Percentiles rank a stretch among this genome's conserved stretches.
phyloP scores from a whole-genome alignment of 768 basidiomycete genomes.

The Rhodosporidiobolus odoratus region DNA sequence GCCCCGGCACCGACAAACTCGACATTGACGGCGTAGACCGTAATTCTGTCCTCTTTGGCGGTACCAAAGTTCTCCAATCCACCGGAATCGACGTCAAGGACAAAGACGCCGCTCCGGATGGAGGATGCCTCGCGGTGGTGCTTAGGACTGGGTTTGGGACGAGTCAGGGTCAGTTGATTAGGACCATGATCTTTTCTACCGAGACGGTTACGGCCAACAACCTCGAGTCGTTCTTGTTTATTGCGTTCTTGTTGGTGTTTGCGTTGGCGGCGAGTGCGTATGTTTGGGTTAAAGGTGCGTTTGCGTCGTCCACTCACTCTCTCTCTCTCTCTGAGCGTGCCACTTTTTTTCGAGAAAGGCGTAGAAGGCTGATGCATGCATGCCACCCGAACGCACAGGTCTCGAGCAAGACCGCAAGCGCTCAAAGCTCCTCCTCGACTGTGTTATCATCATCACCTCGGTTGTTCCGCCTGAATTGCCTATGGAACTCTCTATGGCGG shows the following conservation, averaged over 20 bases:
- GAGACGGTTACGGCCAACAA: slow-evolving; percentile 97
- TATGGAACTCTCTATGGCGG: slow-evolving; percentile 94
- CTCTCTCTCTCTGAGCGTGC: background rate
- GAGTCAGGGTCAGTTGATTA: slow-evolving; percentile 89
- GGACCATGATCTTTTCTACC: slow-evolving; percentile 98
- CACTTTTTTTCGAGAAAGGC: background rate
- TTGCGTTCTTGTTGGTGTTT: slow-evolving; percentile 94
- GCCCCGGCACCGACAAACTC: slow-evolving; percentile 66
- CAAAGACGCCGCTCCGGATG: slow-evolving; percentile 62
- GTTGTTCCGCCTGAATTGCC: slow-evolving; percentile 97
- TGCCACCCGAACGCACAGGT: slow-evolving; percentile 51
- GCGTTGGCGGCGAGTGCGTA: slow-evolving; percentile 97
- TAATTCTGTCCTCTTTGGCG: slow-evolving; percentile 83
- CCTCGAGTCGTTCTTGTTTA: slow-evolving; percentile 90
- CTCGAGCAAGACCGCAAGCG: slow-evolving; percentile 89
- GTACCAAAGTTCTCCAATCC: slow-evolving; percentile 93
- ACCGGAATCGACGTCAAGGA: slow-evolving; percentile 45
- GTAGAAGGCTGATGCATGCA: too few species aligned
- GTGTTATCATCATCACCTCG: slow-evolving; percentile 90
- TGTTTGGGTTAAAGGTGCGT: slow-evolving; percentile 88
- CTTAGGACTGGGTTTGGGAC: slow-evolving; percentile 96
- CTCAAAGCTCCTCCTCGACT: slow-evolving; percentile 88
- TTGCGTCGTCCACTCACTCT: background rate
- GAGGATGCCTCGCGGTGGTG: slow-evolving; percentile 85
- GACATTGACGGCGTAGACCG: slow-evolving; percentile 83